Percentiles rank a stretch among this genome's conserved stretches.
These are phyloP conservation scores for Suillus brevipes DNA, from an alignment of 768 basidiomycete species.

Conservation along the genomic window DNA sequence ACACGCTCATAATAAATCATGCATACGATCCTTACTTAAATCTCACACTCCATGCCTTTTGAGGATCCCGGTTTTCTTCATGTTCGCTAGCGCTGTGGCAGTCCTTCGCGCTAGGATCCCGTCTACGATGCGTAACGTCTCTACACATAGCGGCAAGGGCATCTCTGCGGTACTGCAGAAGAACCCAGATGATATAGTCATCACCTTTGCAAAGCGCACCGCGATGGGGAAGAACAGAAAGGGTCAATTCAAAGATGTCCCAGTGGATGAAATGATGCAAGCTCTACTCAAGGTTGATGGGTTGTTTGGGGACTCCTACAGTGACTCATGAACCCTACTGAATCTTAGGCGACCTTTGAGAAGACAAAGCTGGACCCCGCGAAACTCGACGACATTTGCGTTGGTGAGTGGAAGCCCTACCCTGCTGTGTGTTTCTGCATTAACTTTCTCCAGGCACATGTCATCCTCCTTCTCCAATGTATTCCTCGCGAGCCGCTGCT, in stretches of 20 bases:
- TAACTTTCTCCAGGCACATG: slow-evolving; percentile 59
- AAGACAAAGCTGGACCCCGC: slow-evolving; percentile 66
- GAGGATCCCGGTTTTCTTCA: slow-evolving; percentile 11
- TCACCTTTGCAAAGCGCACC: slow-evolving; percentile 88
- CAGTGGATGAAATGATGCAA: slow-evolving; percentile 84
- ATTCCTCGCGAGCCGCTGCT: slow-evolving; percentile 83
- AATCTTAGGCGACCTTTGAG: slow-evolving; percentile 59
- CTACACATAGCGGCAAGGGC: slow-evolving; percentile 41
- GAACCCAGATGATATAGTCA: slow-evolving; percentile 82
- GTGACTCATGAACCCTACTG: slow-evolving; percentile 2
- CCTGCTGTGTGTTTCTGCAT: slow-evolving; percentile 3
- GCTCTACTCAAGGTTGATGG: slow-evolving; percentile 72
- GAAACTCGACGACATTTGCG: slow-evolving; percentile 80
- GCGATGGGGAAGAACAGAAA: slow-evolving; percentile 87
- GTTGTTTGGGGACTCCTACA: background rate
- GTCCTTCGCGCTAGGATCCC: slow-evolving; percentile 15
- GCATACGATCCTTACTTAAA: background rate
- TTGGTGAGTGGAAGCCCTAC: slow-evolving; percentile 48
- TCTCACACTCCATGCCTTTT: background rate
- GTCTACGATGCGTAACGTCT: slow-evolving; percentile 26
- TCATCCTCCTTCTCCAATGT: slow-evolving; percentile 79
- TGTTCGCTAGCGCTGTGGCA: slow-evolving; percentile 16
- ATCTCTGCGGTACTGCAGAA: slow-evolving; percentile 60
- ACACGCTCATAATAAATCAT: background rate
- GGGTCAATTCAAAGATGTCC: slow-evolving; percentile 86